Conservation (phyloP, 805 yeast species). For the Metschnikowia amazonensis region DNA sequence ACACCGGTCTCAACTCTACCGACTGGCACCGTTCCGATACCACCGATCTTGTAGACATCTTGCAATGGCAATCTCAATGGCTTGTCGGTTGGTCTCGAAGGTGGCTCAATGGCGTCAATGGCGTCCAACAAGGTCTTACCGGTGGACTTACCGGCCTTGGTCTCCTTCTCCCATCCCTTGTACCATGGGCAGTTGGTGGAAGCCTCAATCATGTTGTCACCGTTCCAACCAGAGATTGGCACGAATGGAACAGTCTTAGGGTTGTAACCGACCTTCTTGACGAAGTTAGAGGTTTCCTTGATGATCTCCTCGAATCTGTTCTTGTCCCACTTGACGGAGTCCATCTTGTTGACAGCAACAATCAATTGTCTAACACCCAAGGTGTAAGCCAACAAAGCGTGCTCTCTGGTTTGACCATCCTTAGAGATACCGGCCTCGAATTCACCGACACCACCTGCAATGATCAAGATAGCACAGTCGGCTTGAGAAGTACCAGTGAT, state of each 20-base stretch:
- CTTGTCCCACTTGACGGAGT: constrained; percentile 85
- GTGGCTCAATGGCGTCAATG: constrained; percentile 78
- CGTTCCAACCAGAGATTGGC: constrained; percentile 83
- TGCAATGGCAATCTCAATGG: constrained; percentile 87
- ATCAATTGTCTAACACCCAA: constrained; percentile 83
- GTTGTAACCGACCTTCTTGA: constrained; percentile 83
- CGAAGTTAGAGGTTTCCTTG: constrained; percentile 75
- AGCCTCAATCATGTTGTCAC: constrained; percentile 88
- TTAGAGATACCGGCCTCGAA: constrained; percentile 94
- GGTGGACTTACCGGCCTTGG: constrained; percentile 62
- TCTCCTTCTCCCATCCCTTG: constrained; percentile 82
- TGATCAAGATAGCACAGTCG: constrained; percentile 90
- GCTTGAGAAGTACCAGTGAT: constrained; percentile 87
- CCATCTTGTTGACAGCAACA: constrained; percentile 94
- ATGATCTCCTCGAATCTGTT: constrained; percentile 72
- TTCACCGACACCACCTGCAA: constrained; percentile 91
- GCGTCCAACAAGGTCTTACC: constrained; percentile 86
- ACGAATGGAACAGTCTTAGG: constrained; percentile 81
- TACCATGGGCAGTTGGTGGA: constrained; percentile 82
- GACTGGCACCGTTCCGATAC: constrained; percentile 88
- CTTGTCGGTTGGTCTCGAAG: constrained; percentile 77
- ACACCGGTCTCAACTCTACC: constrained; percentile 93
- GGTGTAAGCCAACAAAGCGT: constrained; percentile 81
- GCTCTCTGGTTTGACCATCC: constrained; percentile 92
- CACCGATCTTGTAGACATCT: constrained; percentile 92